Percentiles rank a stretch among this genome's conserved stretches.
phyloP scores from a whole-genome alignment of 805 yeast genomes.

The Saccharomycopsis sp. region DNA sequence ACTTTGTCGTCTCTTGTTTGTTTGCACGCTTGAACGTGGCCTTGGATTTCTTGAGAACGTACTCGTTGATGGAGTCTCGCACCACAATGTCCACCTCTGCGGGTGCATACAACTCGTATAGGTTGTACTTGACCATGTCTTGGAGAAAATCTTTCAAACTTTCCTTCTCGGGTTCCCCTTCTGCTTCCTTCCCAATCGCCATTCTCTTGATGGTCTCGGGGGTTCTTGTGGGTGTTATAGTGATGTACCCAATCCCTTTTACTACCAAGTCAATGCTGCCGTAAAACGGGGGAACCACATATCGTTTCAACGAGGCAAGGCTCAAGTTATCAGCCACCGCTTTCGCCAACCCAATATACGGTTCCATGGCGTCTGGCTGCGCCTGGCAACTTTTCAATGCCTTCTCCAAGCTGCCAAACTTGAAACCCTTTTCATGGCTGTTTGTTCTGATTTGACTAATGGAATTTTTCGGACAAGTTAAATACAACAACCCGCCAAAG shows the following conservation, averaged over 20 bases:
- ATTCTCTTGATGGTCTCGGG: background rate
- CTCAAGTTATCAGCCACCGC: conserved; percentile 10
- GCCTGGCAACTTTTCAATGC: conserved; percentile 25
- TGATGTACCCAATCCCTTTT: conserved; percentile 54
- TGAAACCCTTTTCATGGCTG: conserved; percentile 33
- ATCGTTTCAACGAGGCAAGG: conserved; percentile 27
- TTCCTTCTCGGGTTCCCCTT: conserved; percentile 10
- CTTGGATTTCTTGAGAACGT: conserved; percentile 9
- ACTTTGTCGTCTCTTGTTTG: background rate
- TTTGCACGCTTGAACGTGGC: background rate
- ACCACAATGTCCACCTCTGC: conserved; percentile 11
- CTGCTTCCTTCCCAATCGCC: conserved; percentile 25
- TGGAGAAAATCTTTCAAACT: background rate
- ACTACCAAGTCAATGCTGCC: conserved; percentile 61
- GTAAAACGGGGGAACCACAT: conserved; percentile 58
- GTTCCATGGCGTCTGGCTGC: conserved; percentile 25
- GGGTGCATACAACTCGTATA: conserved; percentile 18
- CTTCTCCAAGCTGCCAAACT: conserved; percentile 28
- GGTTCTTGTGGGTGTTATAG: conserved; percentile 50
- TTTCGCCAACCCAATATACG: conserved; percentile 21
- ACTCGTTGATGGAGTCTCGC: conserved; percentile 15
- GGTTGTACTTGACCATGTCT: conserved; percentile 5
- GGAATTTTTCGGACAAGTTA: conserved; percentile 44
- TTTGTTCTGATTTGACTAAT: conserved; percentile 41
- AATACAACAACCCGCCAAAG: conserved; percentile 53